Conservation (phyloP, 2,329 filamentous ascomycete species). For the Penicillium sp. region DNA sequence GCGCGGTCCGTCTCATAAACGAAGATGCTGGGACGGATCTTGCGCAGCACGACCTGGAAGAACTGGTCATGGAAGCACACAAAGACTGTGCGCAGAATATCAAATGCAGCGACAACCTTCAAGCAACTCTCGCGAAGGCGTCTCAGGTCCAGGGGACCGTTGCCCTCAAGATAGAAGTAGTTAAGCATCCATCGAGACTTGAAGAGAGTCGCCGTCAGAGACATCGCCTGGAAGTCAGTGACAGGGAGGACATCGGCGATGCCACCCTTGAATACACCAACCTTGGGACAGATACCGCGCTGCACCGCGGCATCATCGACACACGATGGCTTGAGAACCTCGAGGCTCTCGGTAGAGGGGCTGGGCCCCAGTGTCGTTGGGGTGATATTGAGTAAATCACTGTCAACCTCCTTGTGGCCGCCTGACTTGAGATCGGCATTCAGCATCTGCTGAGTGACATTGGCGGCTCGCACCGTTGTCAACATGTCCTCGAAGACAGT, state of each 20-base stretch:
- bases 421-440: conserved; percentile 17
- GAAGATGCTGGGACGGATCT: conserved; percentile 45
- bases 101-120: conserved; percentile 51
- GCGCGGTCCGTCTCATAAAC: conserved; percentile 47
- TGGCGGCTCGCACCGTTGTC: conserved; percentile 22
- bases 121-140: conserved; percentile 36
- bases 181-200: conserved; percentile 36
- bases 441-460: conserved; percentile 19
- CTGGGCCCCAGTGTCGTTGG: conserved; percentile 11
- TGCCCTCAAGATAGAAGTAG: conserved; percentile 53
- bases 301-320: conserved; percentile 37
- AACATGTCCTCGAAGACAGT: conserved; percentile 37
- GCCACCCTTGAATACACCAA: conserved; percentile 45
- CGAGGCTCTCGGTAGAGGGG: conserved; percentile 21
- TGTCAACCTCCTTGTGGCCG: conserved; percentile 11
- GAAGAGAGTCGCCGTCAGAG: conserved; percentile 30
- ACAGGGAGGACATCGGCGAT: conserved; percentile 52
- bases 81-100: conserved; percentile 60
- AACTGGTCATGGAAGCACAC: conserved; percentile 45
- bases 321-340: conserved; percentile 19
- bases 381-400: conserved; percentile 12
- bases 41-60: conserved; percentile 51
- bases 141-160: conserved; percentile 41
- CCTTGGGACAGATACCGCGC: conserved; percentile 43
- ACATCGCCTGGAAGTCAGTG: conserved; percentile 41